phyloP scores from a whole-genome alignment of 805 yeast genomes.

The Metschnikowia chrysomelidarum region DNA sequence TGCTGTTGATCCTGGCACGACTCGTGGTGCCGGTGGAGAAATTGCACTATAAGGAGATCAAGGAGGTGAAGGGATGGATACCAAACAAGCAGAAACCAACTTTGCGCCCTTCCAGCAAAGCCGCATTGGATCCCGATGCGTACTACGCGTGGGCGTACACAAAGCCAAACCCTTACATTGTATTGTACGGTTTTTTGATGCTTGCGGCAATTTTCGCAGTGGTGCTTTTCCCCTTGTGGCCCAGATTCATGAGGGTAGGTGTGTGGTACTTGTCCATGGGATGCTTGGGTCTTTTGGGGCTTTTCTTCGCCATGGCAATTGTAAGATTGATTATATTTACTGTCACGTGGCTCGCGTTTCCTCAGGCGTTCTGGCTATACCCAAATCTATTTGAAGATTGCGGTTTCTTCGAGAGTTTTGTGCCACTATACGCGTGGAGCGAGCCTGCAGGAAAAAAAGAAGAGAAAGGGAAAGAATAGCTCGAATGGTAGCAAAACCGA shows the following conservation, averaged over 20 bases:
- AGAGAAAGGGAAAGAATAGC: conserved; percentile 17
- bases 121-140: conserved; percentile 58
- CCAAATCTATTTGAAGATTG: conserved; percentile 96
- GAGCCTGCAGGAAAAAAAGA: conserved; percentile 35
- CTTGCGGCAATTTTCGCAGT: conserved; percentile 61
- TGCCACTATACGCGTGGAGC: conserved; percentile 86
- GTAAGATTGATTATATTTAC: conserved; percentile 70
- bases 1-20: conserved; percentile 67
- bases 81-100: conserved; percentile 67
- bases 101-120: conserved; percentile 52
- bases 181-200: conserved; percentile 62
- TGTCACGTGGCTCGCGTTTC: conserved; percentile 53
- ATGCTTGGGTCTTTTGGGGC: conserved; percentile 66
- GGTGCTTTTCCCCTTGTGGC: conserved; percentile 94
- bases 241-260: conserved; percentile 78
- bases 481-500: conserved; percentile 9
- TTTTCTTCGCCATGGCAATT: conserved; percentile 75
- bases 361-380: conserved; percentile 90
- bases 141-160: conserved; percentile 85
- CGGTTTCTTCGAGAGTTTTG: conserved; percentile 88
- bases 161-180: conserved; percentile 64
- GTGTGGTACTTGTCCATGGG: conserved; percentile 89
- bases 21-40: conserved; percentile 75
- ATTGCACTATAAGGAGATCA: conserved; percentile 65
- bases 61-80: conserved; percentile 52